These are phyloP conservation scores for Phaffomyces antillensis DNA, from an alignment of 805 yeast species.

Conservation along the genomic window DNA sequence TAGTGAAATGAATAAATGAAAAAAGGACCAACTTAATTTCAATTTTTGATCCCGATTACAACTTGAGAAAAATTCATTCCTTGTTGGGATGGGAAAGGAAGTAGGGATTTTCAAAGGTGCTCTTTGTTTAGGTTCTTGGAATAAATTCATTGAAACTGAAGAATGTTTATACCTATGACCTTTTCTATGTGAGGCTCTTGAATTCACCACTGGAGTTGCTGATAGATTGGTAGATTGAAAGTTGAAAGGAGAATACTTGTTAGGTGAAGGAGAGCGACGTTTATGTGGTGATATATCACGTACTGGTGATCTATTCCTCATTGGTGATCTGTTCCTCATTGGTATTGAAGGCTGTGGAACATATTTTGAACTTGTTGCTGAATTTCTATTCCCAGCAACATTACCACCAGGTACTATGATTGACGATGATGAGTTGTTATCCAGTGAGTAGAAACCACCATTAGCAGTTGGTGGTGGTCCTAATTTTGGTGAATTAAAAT, in stretches of 20 bases:
- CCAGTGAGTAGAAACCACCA: conserved; percentile 7
- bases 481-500: conserved; percentile 7
- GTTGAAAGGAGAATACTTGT: conserved; percentile 47
- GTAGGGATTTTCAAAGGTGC: conserved; percentile 76
- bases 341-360: conserved; percentile 22
- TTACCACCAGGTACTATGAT: conserved; percentile 23
- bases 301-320: conserved; percentile 19
- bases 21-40: conserved; percentile 49
- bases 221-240: conserved; percentile 47
- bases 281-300: conserved; percentile 28
- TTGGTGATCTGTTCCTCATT: conserved; percentile 16
- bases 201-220: conserved; percentile 26
- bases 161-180: conserved; percentile 96
- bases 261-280: conserved; percentile 21
- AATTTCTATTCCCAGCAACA: conserved; percentile 22
- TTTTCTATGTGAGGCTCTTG: conserved; percentile 67
- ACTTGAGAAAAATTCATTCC: conserved; percentile 54
- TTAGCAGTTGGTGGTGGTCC: conserved; percentile 6
- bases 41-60: conserved; percentile 50
- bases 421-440: conserved; percentile 18
- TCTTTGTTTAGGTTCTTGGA: conserved; percentile 81
- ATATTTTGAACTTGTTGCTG: conserved; percentile 20
- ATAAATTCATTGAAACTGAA: conserved; percentile 90
- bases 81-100: conserved; percentile 37
- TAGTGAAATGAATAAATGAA: conserved; percentile 51